Evolutionary conservation across 164 flowering plant species (phyloP).

Genomic region (Echeveria elegans): DNA sequence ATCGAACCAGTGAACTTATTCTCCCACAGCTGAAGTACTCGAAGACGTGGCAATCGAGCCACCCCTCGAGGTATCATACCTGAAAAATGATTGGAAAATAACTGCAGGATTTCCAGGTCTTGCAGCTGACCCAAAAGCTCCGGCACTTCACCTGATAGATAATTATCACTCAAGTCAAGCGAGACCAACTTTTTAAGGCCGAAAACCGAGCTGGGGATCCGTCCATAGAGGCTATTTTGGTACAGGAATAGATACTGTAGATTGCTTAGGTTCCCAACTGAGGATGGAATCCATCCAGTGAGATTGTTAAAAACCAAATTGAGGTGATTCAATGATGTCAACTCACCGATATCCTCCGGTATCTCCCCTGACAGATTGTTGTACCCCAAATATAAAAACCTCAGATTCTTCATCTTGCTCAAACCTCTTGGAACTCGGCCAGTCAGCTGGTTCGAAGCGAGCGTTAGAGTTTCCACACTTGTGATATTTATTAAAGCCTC

Average conservation of each 20-base stretch:
- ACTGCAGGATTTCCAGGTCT: constrained; percentile 56
- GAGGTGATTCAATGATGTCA: constrained; percentile 52
- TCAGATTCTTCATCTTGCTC: constrained; percentile 44
- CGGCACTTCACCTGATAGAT: constrained; percentile 60
- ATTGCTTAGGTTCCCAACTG: constrained; percentile 51
- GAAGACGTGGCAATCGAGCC: constrained; percentile 44
- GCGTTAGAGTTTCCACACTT: constrained; percentile 34
- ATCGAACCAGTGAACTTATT: constrained; percentile 61
- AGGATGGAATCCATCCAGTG: constrained; percentile 54
- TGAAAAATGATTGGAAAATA: constrained; percentile 55
- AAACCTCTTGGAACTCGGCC: constrained; percentile 51
- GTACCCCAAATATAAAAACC: constrained; percentile 73
- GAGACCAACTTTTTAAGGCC: constrained; percentile 43
- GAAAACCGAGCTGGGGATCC: constrained; percentile 45
- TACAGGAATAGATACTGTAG: constrained; percentile 64
- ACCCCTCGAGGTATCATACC: constrained; percentile 58
- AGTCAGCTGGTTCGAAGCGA: constrained; percentile 51
- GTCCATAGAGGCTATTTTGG: constrained; percentile 52
- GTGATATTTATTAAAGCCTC: constrained; percentile 29
- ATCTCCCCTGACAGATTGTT: constrained; percentile 72
- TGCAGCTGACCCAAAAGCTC: constrained; percentile 37
- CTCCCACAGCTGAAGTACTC: constrained; percentile 72
- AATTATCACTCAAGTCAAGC: constrained; percentile 73
- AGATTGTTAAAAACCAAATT: constrained; percentile 78
- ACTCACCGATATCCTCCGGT: constrained; percentile 46